phyloP scores from a whole-genome alignment of 305 asterid genomes.

The Euphrasia arctica region DNA sequence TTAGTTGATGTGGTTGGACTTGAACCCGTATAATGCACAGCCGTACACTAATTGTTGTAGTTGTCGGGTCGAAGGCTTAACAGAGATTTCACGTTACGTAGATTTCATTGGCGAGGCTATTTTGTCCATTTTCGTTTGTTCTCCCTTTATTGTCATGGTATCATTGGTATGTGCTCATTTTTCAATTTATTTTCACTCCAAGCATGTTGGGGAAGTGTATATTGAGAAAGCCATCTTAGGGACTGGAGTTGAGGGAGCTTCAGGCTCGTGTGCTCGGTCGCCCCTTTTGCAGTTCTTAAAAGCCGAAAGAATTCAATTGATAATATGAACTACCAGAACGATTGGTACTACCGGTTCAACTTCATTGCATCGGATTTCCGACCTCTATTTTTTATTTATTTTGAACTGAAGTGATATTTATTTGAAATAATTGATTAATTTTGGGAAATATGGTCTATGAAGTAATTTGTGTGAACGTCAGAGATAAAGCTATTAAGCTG shows the following conservation, averaged over 20 bases:
- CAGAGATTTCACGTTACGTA: too few relatives aligned
- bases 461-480: neutral
- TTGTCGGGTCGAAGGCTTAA: neutral
- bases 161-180: too few relatives aligned
- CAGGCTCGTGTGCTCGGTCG: too few relatives aligned
- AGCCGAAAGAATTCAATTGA: conserved; percentile 54
- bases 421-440: conserved; percentile 2
- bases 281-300: conserved; percentile 78
- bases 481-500: neutral
- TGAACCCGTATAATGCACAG: neutral
- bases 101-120: too few relatives aligned
- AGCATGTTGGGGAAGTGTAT: too few relatives aligned
- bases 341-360: conserved; percentile 45
- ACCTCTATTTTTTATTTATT: neutral
- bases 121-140: neutral
- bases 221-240: too few relatives aligned
- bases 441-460: neutral
- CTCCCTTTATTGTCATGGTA: conserved; percentile 6
- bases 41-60: neutral
- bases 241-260: too few relatives aligned
- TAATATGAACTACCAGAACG: conserved; percentile 36
- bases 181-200: too few relatives aligned
- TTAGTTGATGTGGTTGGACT: neutral
- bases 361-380: neutral
- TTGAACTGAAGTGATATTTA: neutral